Evolutionary conservation across 2,329 filamentous ascomycete species (phyloP), one percentile per base, ranked within the genome.

Genomic region (Colletotrichum higginsianum): DNA sequence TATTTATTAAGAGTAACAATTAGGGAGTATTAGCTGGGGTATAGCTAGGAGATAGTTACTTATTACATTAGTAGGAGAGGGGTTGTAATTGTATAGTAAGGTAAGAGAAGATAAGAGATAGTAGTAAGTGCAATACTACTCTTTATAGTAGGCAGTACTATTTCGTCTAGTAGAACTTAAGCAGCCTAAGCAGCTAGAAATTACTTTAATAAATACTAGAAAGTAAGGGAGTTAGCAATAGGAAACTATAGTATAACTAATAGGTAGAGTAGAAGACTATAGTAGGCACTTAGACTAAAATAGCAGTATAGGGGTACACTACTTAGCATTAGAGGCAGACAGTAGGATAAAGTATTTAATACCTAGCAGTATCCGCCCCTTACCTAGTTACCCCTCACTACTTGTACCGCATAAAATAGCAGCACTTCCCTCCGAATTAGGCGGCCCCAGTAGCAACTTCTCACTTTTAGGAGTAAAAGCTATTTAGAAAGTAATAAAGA

Each of bases 401-500:
- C 63, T 67, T 11, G 18, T 50, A 53, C 71, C 47, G 53, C 61
- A 40, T 58, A 67, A 57, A 73, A 71, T 47, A 55, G 67, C 71
- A 60, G 53, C 60, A 67, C 52, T 61, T 61, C 21, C 71, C 66
- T 50, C 71, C 60, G 23, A 49, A 70, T 67, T 61, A 4, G 44
- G 71, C 53, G 66, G 63, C 38, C 53, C 18, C 12, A 65, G 26
- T 56, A 70, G 67, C 61, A 49, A 49, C 55, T 70, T 70, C 55
- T 65, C 47, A 35, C 46, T 64, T 70, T 70, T 46, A 49, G 3
- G 13, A 61, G 67, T 70, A 69, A 57, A n/a, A n/a, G n/a, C n/a
- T n/a, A n/a, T n/a, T n/a, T n/a, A n/a, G n/a, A n/a, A n/a, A n/a
- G n/a, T n/a, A n/a, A n/a, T n/a, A n/a, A n/a, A n/a, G n/a, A n/a